These are phyloP conservation scores for Ceratocystis destructans DNA, from an alignment of 2,329 filamentous ascomycete species.

Conservation along the genomic window DNA sequence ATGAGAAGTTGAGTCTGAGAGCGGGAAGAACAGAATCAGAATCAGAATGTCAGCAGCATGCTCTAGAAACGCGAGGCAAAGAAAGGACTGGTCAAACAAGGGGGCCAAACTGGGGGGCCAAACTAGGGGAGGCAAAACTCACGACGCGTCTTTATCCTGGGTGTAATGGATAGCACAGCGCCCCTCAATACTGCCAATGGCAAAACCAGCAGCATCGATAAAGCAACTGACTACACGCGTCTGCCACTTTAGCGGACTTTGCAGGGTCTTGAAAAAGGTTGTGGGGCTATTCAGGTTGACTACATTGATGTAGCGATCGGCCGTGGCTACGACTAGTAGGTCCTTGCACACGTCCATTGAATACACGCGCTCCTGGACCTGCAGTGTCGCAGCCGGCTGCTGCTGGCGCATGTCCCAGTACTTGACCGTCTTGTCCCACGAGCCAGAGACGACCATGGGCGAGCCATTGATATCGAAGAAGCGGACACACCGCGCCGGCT, in stretches of 20 bases:
- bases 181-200: conserved; percentile 91
- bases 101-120: neutral
- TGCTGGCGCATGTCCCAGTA: conserved; percentile 70
- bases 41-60: too few species aligned
- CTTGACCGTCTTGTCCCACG: conserved; percentile 81
- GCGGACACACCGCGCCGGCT: conserved; percentile 62
- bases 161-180: conserved; percentile 97
- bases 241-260: conserved; percentile 97
- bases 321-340: conserved; percentile 80
- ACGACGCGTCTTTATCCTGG: conserved; percentile 81
- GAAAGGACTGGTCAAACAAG: neutral
- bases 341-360: conserved; percentile 83
- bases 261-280: conserved; percentile 90
- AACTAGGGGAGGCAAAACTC: conserved; percentile 23
- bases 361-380: conserved; percentile 69
- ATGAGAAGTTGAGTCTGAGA: conserved; percentile 78
- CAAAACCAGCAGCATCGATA: conserved; percentile 78
- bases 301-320: conserved; percentile 92
- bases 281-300: conserved; percentile 78
- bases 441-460: conserved; percentile 81
- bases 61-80: neutral
- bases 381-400: conserved; percentile 50
- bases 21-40: neutral
- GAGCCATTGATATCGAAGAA: conserved; percentile 61
- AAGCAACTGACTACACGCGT: conserved; percentile 93